Conservation (phyloP, 1,284 basidiomycete species). For the Naganishia albida region DNA sequence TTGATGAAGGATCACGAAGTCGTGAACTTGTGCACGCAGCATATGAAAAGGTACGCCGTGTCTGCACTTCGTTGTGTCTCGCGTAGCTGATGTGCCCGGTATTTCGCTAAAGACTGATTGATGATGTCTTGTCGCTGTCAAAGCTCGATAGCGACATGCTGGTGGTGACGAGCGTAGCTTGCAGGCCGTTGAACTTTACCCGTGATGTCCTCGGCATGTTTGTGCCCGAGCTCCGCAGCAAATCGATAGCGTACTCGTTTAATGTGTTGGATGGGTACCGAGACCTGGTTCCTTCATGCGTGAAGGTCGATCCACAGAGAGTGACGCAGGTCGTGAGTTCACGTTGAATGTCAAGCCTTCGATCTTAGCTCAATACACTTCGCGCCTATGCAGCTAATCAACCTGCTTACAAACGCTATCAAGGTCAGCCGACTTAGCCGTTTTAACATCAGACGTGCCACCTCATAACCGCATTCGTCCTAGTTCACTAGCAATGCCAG, state of each 20-base stretch:
- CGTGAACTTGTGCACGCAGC: slow-evolving; percentile 34
- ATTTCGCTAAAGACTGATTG: slow-evolving; percentile 27
- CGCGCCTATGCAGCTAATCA: slow-evolving; percentile 34
- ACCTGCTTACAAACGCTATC: slow-evolving; percentile 40
- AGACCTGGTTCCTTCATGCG: slow-evolving; percentile 33
- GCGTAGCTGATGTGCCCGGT: not conserved
- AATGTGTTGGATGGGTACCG: slow-evolving; percentile 32
- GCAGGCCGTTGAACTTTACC: slow-evolving; percentile 33
- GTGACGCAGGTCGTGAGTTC: slow-evolving; percentile 37
- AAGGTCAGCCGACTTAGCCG: slow-evolving; percentile 28
- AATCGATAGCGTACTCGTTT: slow-evolving; percentile 36
- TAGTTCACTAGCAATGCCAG: slow-evolving; percentile 36
- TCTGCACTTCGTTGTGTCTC: not conserved
- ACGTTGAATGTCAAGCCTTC: not conserved
- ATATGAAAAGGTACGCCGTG: slow-evolving; percentile 32
- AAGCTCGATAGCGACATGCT: slow-evolving; percentile 39
- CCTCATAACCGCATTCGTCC: not conserved
- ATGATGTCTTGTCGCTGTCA: slow-evolving; percentile 35
- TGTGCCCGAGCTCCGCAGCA: slow-evolving; percentile 36
- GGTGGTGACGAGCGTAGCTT: slow-evolving; percentile 36
- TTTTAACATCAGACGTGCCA: too few relatives aligned
- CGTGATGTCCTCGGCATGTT: slow-evolving; percentile 37
- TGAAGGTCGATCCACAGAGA: slow-evolving; percentile 39
- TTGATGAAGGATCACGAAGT: slow-evolving; percentile 33
- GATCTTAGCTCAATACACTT: not conserved